Evolutionary conservation across 805 yeast genomes (phyloP).

Genomic region (Starmerella stigmatis): DNA sequence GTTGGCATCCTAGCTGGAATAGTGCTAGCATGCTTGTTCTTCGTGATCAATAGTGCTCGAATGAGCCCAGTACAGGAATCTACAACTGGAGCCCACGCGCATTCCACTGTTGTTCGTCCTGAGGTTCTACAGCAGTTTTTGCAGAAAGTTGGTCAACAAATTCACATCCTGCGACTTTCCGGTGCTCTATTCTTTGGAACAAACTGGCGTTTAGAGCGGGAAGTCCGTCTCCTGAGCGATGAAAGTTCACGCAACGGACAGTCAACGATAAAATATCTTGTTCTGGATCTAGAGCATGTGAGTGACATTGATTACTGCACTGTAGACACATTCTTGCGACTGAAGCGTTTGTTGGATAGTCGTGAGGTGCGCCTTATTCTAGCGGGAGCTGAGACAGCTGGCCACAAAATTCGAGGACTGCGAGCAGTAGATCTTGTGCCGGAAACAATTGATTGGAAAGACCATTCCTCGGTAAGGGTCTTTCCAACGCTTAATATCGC

Average conservation of each 20-base stretch:
- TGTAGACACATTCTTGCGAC: slow-evolving; percentile 86
- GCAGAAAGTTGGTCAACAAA: slow-evolving; percentile 78
- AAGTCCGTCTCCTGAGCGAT: slow-evolving; percentile 39
- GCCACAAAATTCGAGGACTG: slow-evolving; percentile 57
- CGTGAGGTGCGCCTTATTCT: slow-evolving; percentile 62
- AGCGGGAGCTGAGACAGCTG: slow-evolving; percentile 62
- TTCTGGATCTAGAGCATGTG: slow-evolving; percentile 77
- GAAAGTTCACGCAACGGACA: slow-evolving; percentile 44
- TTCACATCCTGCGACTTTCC: slow-evolving; percentile 72
- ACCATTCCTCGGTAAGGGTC: slow-evolving; percentile 39
- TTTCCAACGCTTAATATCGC: slow-evolving; percentile 77
- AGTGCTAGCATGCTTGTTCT: slow-evolving; percentile 83
- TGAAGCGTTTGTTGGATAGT: slow-evolving; percentile 63
- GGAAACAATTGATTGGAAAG: slow-evolving; percentile 31
- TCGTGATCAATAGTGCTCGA: slow-evolving; percentile 84
- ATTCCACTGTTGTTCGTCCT: slow-evolving; percentile 87
- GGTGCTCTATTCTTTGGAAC: slow-evolving; percentile 93
- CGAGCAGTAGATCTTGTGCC: slow-evolving; percentile 76
- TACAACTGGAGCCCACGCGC: slow-evolving; percentile 77
- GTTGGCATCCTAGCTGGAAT: slow-evolving; percentile 86
- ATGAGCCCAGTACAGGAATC: slow-evolving; percentile 71
- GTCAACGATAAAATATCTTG: slow-evolving; percentile 64
- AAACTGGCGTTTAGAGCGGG: slow-evolving; percentile 78
- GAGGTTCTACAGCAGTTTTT: slow-evolving; percentile 79
- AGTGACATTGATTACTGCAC: slow-evolving; percentile 80